Percentiles rank a stretch among this genome's conserved stretches.
Conservation (phyloP, 805 yeast genomes). For the Candida ipomoeae region DNA sequence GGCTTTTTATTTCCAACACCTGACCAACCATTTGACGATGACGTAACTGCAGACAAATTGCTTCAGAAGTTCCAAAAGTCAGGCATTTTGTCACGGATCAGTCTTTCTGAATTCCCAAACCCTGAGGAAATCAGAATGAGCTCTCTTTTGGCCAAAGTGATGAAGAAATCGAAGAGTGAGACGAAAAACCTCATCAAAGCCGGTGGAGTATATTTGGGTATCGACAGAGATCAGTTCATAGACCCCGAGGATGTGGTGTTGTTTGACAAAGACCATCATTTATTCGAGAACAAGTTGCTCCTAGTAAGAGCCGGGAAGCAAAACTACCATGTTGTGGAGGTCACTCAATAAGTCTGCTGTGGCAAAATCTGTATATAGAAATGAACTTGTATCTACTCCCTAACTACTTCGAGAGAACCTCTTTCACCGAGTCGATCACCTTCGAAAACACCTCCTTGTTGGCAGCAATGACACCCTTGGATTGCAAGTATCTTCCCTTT, state of each 20-base stretch:
- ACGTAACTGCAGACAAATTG: slow-evolving; percentile 46
- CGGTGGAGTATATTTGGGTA: slow-evolving; percentile 74
- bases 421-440: slow-evolving; percentile 47
- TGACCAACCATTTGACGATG: slow-evolving; percentile 44
- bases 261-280: slow-evolving; percentile 41
- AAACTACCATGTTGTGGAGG: slow-evolving; percentile 48
- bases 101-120: slow-evolving; percentile 23
- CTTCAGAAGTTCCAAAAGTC: slow-evolving; percentile 56
- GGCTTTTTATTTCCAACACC: slow-evolving; percentile 62
- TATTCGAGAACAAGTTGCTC: slow-evolving; percentile 58
- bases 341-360: slow-evolving; percentile 8
- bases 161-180: slow-evolving; percentile 51
- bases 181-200: slow-evolving; percentile 57
- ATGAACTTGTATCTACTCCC: neutral
- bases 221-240: slow-evolving; percentile 46
- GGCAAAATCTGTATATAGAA: slow-evolving; percentile 5
- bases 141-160: slow-evolving; percentile 46
- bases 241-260: slow-evolving; percentile 49
- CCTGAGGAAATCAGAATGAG: slow-evolving; percentile 44
- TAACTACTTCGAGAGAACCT: slow-evolving; percentile 17
- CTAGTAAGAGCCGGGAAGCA: slow-evolving; percentile 74
- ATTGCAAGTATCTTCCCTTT: slow-evolving; percentile 71
- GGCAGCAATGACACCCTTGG: slow-evolving; percentile 94
- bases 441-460: slow-evolving; percentile 42
- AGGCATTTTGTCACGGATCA: slow-evolving; percentile 43